These are phyloP conservation scores for Fraxinus paxiana DNA, from an alignment of 305 asterid genomes.

Conservation along the genomic window DNA sequence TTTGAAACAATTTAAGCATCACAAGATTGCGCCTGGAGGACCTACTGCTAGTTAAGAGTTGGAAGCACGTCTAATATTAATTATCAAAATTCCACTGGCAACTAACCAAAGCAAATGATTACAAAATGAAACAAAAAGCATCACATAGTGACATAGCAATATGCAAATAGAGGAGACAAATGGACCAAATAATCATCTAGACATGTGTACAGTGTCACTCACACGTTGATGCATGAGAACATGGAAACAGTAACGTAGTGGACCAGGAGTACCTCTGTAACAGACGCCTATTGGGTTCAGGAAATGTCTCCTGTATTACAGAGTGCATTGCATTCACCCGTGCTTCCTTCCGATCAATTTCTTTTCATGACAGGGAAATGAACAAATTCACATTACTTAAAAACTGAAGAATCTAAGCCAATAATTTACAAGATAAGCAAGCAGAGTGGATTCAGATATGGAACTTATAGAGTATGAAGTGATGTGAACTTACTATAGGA, in stretches of 20 bases:
- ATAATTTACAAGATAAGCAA: slow-evolving; percentile 11
- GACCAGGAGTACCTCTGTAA: slow-evolving; percentile 68
- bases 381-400: slow-evolving; percentile 19
- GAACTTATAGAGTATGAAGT: slow-evolving; percentile 5
- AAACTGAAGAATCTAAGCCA: slow-evolving; percentile 11
- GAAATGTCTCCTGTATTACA: slow-evolving; percentile 84
- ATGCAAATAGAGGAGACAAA: slow-evolving; percentile 13
- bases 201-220: slow-evolving; percentile 1
- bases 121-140: background rate
- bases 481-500: slow-evolving; percentile 66
- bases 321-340: slow-evolving; percentile 80
- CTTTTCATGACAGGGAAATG: slow-evolving; percentile 40
- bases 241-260: slow-evolving; percentile 15
- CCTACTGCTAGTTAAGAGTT: background rate
- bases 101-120: slow-evolving; percentile 16
- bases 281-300: slow-evolving; percentile 94
- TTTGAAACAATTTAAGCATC: background rate
- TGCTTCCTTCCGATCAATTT: slow-evolving; percentile 79
- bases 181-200: slow-evolving; percentile 8
- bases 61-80: slow-evolving; percentile 4
- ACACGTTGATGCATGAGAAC: background rate
- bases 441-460: slow-evolving; percentile 8
- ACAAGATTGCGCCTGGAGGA: background rate
- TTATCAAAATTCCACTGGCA: slow-evolving; percentile 5
- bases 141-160: slow-evolving; percentile 8